Evolutionary conservation across 208 protist genomes (phyloP).

Genomic region (Leishmania martiniquensis): DNA sequence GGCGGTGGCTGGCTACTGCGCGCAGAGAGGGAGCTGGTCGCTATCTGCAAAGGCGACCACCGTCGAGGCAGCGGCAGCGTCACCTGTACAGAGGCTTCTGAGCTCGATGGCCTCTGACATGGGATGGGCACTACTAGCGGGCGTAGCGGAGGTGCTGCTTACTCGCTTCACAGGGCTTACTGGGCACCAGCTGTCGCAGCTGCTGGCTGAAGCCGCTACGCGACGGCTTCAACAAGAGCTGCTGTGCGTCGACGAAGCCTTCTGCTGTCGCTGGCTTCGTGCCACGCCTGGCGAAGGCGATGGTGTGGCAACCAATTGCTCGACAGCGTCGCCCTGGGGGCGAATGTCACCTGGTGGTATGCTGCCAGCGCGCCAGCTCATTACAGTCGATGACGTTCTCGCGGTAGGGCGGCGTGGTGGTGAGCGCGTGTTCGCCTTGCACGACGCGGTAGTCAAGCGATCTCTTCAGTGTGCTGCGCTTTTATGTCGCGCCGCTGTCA

Average conservation of each 20-base stretch:
- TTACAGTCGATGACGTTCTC: conserved; percentile 23
- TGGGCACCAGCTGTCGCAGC: conserved; percentile 4
- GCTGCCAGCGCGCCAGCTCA: neutral
- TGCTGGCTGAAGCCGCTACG: conserved; percentile 33
- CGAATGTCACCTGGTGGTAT: neutral
- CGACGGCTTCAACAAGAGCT: conserved; percentile 35
- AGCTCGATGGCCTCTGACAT: conserved; percentile 23
- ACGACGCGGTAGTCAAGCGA: conserved; percentile 28
- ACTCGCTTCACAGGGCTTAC: conserved; percentile 4
- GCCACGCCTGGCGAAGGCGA: neutral
- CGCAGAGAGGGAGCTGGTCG: neutral
- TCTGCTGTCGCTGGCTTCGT: conserved; percentile 44
- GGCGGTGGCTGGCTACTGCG: conserved; percentile 7
- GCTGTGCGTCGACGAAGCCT: conserved; percentile 56
- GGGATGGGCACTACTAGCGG: conserved; percentile 13
- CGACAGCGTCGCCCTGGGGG: neutral
- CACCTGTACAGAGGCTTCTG: conserved; percentile 21
- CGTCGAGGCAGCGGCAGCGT: neutral
- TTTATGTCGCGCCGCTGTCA: conserved; percentile 5
- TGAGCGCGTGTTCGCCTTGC: conserved; percentile 23
- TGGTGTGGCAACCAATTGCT: neutral
- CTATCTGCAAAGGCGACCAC: neutral
- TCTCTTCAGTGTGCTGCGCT: conserved; percentile 10
- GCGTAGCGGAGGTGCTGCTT: conserved; percentile 26
- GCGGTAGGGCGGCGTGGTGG: conserved; percentile 25